Conservation (phyloP, 2,329 filamentous ascomycete genomes). For the Fusarium floridanum region DNA sequence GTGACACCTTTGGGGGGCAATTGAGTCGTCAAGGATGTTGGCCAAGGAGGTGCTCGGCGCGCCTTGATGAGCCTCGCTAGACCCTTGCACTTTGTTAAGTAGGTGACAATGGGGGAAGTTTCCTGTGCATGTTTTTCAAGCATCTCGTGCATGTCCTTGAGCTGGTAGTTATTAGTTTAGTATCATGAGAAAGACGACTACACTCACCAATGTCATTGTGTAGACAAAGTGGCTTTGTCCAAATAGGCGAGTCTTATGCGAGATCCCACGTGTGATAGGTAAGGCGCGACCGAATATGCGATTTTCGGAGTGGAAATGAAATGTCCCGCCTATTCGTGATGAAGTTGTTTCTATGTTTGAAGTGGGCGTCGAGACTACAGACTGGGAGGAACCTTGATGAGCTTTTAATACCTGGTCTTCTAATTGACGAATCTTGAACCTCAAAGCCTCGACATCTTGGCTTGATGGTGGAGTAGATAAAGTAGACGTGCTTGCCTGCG, state of each 20-base stretch:
- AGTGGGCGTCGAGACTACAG: conserved; percentile 5
- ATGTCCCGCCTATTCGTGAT: conserved; percentile 57
- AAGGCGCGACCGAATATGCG: conserved; percentile 47
- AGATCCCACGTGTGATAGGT: conserved; percentile 57
- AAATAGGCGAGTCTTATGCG: conserved; percentile 68
- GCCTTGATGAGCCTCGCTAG: conserved; percentile 66
- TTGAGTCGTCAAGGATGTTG: conserved; percentile 53
- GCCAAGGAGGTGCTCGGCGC: conserved; percentile 62
- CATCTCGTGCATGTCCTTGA: conserved; percentile 58
- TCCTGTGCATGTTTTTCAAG: conserved; percentile 58
- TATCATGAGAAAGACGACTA: neutral
- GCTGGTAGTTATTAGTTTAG: conserved; percentile 46
- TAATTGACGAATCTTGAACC: conserved; percentile 19
- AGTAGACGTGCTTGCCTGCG: conserved; percentile 14
- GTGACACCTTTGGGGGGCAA: conserved; percentile 62
- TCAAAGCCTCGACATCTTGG: conserved; percentile 36
- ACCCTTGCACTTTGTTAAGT: conserved; percentile 64
- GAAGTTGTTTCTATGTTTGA: conserved; percentile 52
- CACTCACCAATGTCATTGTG: conserved; percentile 58
- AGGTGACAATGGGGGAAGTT: conserved; percentile 50
- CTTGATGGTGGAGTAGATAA: conserved; percentile 6
- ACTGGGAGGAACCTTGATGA: too few species aligned
- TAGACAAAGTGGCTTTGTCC: conserved; percentile 71
- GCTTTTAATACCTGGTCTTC: conserved; percentile 27
- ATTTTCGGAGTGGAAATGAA: conserved; percentile 58